Conservation (phyloP, 306 rosid genomes). For the Boehmeria nivea region DNA sequence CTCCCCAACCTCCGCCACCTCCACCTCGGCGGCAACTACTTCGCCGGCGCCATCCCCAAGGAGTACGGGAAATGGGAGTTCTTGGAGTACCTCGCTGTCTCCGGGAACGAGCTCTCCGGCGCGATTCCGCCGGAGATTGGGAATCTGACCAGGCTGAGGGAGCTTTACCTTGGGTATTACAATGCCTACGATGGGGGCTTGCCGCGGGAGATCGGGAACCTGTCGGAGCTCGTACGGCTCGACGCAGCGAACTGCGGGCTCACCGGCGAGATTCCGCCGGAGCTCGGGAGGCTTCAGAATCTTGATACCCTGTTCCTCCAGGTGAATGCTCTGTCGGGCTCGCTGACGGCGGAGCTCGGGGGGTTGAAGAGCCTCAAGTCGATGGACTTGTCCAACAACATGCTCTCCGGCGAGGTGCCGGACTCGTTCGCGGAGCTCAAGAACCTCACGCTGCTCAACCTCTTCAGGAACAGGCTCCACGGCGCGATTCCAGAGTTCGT, state of each 20-base stretch:
- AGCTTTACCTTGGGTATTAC: conserved; percentile 79
- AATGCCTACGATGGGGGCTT: conserved; percentile 60
- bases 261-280: conserved; percentile 75
- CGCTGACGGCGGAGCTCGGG: conserved; percentile 70
- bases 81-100: conserved; percentile 69
- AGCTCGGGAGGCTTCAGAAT: conserved; percentile 59
- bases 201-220: conserved; percentile 74
- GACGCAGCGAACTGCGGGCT: conserved; percentile 83
- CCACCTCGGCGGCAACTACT: conserved; percentile 85
- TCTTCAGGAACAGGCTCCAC: conserved; percentile 81
- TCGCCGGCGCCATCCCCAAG: conserved; percentile 67
- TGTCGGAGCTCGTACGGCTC: conserved; percentile 59
- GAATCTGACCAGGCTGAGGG: conserved; percentile 52
- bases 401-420: conserved; percentile 76
- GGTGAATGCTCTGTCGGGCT: conserved; percentile 73
- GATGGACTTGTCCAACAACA: conserved; percentile 86
- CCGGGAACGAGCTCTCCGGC: conserved; percentile 78
- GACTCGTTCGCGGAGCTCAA: conserved; percentile 47
- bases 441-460: conserved; percentile 68
- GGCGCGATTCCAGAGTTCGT: conserved; percentile 87
- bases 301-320: conserved; percentile 89
- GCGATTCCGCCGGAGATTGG: conserved; percentile 75
- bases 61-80: conserved; percentile 55
- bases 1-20: conserved; percentile 63
- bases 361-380: conserved; percentile 62